These are phyloP conservation scores for Chlorella ohadii DNA, from an alignment of 139 green algal genomes.

Conservation along the genomic window DNA sequence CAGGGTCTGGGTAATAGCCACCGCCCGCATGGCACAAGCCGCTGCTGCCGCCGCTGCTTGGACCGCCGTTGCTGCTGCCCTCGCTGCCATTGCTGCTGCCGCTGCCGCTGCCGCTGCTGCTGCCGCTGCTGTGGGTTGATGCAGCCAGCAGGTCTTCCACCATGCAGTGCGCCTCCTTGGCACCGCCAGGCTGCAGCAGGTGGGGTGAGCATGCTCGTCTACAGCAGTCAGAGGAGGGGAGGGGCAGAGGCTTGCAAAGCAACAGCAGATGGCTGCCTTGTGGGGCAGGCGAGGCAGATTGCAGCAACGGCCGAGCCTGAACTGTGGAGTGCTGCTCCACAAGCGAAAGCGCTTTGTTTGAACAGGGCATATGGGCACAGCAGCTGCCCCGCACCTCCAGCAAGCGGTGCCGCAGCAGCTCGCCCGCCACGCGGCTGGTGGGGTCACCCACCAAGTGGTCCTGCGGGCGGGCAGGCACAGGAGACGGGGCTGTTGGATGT, in stretches of 20 bases:
- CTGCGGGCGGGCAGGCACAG: neutral
- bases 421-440: constrained; percentile 4
- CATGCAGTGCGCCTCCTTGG: constrained; percentile 24
- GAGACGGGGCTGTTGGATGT: neutral
- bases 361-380: too few species aligned
- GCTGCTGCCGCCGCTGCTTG: neutral
- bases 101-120: neutral
- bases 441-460: constrained; percentile 60
- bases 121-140: neutral
- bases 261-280: too few species aligned
- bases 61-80: neutral
- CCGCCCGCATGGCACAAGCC: neutral
- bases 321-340: too few species aligned
- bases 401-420: constrained; percentile 37
- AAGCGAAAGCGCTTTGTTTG: too few species aligned
- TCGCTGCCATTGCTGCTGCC: neutral
- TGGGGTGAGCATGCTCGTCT: too few species aligned
- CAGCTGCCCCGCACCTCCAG: constrained; percentile 2
- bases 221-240: neutral
- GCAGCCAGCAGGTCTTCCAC: constrained; percentile 14
- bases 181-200: constrained; percentile 5
- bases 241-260: neutral
- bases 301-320: too few species aligned
- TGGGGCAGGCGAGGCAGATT: too few species aligned
- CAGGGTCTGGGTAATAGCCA: constrained; percentile 22